A percentile compares a stretch with the other conserved stretches of the same genome.
Conservation (phyloP, 306 rosid genomes). For the Nissolia schottii region DNA sequence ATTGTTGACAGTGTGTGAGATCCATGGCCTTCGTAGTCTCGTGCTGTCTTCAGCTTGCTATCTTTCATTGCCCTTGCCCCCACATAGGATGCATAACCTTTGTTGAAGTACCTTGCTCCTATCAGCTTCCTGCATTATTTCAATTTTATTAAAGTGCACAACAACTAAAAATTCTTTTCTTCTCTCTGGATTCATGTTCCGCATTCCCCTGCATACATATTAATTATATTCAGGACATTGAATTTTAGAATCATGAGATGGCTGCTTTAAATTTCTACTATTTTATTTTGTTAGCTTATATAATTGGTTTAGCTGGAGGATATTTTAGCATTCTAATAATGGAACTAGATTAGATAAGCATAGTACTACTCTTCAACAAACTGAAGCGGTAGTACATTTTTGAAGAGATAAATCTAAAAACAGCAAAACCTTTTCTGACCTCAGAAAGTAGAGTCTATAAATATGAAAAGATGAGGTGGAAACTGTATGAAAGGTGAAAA, state of each 20-base stretch:
- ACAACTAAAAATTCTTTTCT: too few relatives aligned
- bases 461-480: neutral
- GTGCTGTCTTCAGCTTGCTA: slow-evolving; percentile 8
- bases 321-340: neutral
- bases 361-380: neutral
- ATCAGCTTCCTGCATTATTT: slow-evolving; percentile 58
- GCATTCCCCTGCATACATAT: neutral
- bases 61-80: neutral
- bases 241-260: neutral
- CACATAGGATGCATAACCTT: slow-evolving; percentile 29
- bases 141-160: neutral
- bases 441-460: neutral
- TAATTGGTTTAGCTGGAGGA: neutral
- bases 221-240: neutral
- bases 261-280: neutral
- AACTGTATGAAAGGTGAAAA: neutral
- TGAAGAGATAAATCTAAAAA: neutral
- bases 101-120: slow-evolving; percentile 75
- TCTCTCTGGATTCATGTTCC: too few relatives aligned
- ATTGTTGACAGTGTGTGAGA: slow-evolving; percentile 76
- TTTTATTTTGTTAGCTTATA: neutral
- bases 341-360: neutral
- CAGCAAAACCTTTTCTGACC: neutral
- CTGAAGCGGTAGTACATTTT: neutral
- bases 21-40: slow-evolving; percentile 65